Percentiles rank a stretch among this genome's conserved stretches.
These are phyloP conservation scores for Trichoderma simmonsii DNA, from an alignment of 2,329 filamentous ascomycete genomes.

Conservation along the genomic window DNA sequence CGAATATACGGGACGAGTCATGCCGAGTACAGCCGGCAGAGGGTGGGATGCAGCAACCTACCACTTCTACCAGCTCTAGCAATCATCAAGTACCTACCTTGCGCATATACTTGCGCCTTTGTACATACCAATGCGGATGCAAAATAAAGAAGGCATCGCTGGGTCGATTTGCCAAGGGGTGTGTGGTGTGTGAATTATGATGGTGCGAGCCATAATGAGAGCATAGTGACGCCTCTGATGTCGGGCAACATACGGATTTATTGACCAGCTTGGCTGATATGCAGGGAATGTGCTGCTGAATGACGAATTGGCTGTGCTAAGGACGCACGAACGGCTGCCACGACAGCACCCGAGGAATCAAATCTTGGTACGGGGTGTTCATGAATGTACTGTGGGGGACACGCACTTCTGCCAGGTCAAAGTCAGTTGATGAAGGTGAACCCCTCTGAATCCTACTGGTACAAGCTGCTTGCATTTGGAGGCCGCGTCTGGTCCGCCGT, in stretches of 20 bases:
- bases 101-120: not conserved
- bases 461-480: not conserved
- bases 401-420: not conserved
- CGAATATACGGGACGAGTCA: not conserved
- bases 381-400: constrained; percentile 4
- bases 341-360: constrained; percentile 2
- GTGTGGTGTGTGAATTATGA: constrained; percentile 3
- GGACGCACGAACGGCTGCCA: constrained; percentile 9
- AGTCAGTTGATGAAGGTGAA: constrained; percentile 11
- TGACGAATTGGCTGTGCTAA: constrained; percentile 15
- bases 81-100: not conserved
- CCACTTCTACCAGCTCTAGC: not conserved
- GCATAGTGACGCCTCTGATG: constrained; percentile 14
- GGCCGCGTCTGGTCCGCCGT: not conserved
- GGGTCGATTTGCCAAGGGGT: not conserved
- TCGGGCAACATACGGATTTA: not conserved
- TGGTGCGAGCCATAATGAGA: constrained; percentile 1
- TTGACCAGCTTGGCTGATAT: not conserved
- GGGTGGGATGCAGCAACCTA: not conserved
- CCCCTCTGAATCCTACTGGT: not conserved
- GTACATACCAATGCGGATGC: not conserved
- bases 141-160: not conserved
- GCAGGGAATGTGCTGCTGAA: constrained; percentile 7
- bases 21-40: not conserved
- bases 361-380: constrained; percentile 1